These are phyloP conservation scores for Vicia sativa DNA, from an alignment of 306 rosid species.

Conservation along the genomic window DNA sequence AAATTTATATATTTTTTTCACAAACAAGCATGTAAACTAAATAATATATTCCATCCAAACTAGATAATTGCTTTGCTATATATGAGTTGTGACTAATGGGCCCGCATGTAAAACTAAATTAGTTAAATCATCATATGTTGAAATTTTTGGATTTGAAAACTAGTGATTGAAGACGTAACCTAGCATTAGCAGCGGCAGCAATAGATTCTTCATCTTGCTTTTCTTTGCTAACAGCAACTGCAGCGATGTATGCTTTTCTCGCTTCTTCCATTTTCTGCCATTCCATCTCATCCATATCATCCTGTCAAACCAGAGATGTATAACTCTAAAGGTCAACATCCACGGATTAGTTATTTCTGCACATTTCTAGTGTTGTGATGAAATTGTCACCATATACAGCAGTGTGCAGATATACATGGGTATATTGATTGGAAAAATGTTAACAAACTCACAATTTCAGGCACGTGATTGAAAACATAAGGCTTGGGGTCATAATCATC, in stretches of 20 bases:
- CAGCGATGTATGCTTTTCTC: constrained; percentile 69
- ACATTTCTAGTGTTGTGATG: constrained; percentile 36
- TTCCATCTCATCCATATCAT: constrained; percentile 74
- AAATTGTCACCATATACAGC: constrained; percentile 37
- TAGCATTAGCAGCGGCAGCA: constrained; percentile 71
- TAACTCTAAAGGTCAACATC: constrained; percentile 11
- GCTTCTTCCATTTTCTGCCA: constrained; percentile 82
- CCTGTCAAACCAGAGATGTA: constrained; percentile 52
- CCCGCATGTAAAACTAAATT: constrained; percentile 19
- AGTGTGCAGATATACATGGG: constrained; percentile 5
- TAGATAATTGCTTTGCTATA: constrained; percentile 17
- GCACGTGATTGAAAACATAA: constrained; percentile 35
- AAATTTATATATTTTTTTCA: constrained; percentile 20
- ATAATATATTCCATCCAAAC: constrained; percentile 13
- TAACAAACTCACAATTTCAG: constrained; percentile 47
- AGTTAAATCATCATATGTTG: constrained; percentile 33
- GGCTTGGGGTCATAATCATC: constrained; percentile 45
- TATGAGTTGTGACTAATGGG: constrained; percentile 23
- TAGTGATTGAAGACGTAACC: constrained; percentile 68
- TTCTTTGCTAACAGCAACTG: constrained; percentile 66
- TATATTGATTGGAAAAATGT: constrained; percentile 32
- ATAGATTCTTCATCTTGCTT: constrained; percentile 86
- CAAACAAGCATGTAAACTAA: constrained; percentile 28
- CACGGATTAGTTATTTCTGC: constrained; percentile 13
- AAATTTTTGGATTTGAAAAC: constrained; percentile 50